Evolutionary conservation across 1,284 basidiomycete species (phyloP), one percentile per base, ranked within the genome.

Genomic region (Marasmius oreades): DNA sequence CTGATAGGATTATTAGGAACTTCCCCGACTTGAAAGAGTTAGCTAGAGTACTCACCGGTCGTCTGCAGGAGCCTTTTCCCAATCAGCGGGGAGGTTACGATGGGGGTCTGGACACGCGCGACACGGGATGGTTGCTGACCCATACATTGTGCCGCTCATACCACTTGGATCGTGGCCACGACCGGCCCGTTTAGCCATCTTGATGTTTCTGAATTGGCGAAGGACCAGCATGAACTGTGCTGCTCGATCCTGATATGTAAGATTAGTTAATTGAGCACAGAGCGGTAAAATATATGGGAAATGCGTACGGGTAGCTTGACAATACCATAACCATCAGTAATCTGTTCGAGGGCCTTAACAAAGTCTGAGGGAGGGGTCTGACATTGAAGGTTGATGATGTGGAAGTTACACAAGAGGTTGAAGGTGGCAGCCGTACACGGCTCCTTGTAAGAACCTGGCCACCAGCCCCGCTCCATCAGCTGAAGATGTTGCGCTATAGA

Each of bases 71-170:
- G 46, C 59, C 0, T 61, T 24, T 11, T 55, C 43, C 61, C 64
- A 64, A 11, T 50, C 47, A 2, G 43, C 24, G 0, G 55, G 55
- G 3, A 64, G 26, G 44, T 64, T 64, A 11, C 46, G 42, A 0
- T 44, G 57, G 3, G 62, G 60, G n/a, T 56, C 46, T n/a, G 64
- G 64, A 52, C 64, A 66, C 2, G 62, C 59, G 0, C 56, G 55
- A 47, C 64, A 66, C 3, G 16, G 31, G 1, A 65, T 31, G 0
- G 53, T 53, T 2, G 58, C 24, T 16, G 53, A 55, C 1, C 62
- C 59, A 2, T 23, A 47, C 11, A 10, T 6, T 0, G 59, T 64
- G 7, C 48, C 56, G 5, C n/a, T 23, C 6, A 62, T 55, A 0
- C 59, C 57, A 5, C 1, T 16, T 0, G 51, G 48, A 33, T 62